These are phyloP conservation scores for Pseudisothecium myosuroides DNA, from an alignment of 225 moss, liverwort and hornwort species.

Conservation along the genomic window DNA sequence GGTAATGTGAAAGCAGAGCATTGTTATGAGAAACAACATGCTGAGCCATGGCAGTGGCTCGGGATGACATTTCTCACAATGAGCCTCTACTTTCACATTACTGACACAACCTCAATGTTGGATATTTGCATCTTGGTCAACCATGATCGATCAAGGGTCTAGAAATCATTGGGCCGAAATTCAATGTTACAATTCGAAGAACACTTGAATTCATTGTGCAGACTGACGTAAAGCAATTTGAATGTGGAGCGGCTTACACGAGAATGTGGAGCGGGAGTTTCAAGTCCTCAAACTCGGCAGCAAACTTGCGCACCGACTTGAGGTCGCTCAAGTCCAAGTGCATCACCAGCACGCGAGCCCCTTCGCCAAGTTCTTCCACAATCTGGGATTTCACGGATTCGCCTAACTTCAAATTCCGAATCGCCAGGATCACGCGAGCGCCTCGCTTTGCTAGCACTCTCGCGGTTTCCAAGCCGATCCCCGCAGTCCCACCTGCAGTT, in stretches of 20 bases:
- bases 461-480: constrained; percentile 25
- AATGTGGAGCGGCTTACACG: background rate
- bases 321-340: constrained; percentile 22
- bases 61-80: too few relatives aligned
- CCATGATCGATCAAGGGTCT: too few relatives aligned
- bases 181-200: background rate
- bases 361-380: background rate
- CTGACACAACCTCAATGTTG: too few relatives aligned
- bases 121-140: too few relatives aligned
- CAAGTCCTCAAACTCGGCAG: background rate
- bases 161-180: background rate
- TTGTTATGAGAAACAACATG: too few relatives aligned
- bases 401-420: constrained; percentile 14
- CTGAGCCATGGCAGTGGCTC: too few relatives aligned
- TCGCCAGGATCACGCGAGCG: constrained; percentile 19
- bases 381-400: constrained; percentile 20
- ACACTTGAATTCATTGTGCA: background rate
- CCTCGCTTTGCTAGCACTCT: constrained; percentile 26
- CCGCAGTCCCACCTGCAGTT: constrained; percentile 7
- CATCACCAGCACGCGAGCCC: constrained; percentile 13
- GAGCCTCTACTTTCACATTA: too few relatives aligned
- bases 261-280: constrained; percentile 30
- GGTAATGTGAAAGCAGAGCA: too few relatives aligned
- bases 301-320: constrained; percentile 18
- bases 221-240: background rate